phyloP scores from a whole-genome alignment of 2,329 filamentous ascomycete genomes.

The Claviceps citrina region DNA sequence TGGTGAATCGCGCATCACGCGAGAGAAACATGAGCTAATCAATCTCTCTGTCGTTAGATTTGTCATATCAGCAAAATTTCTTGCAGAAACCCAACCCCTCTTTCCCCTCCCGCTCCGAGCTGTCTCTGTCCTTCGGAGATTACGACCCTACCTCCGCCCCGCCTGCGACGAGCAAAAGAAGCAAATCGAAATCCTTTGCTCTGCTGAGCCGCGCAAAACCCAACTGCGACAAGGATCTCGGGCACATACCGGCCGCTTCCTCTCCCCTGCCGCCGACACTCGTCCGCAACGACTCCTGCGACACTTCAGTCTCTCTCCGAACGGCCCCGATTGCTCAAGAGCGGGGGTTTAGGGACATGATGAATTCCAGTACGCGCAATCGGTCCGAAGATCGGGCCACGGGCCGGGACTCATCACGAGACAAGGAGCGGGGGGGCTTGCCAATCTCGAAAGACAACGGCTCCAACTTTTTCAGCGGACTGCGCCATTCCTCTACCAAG shows the following conservation, averaged over 20 bases:
- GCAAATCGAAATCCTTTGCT: slow-evolving; percentile 40
- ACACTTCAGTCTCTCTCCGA: slow-evolving; percentile 28
- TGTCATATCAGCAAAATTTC: slow-evolving; percentile 16
- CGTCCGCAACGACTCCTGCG: slow-evolving; percentile 15
- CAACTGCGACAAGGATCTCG: slow-evolving; percentile 33
- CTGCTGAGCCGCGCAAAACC: slow-evolving; percentile 37
- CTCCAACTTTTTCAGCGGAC: slow-evolving; percentile 51
- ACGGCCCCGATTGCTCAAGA: slow-evolving; percentile 52
- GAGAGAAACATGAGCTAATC: background rate
- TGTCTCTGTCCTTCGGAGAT: slow-evolving; percentile 37
- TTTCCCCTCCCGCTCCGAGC: slow-evolving; percentile 34
- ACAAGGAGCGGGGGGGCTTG: slow-evolving; percentile 34
- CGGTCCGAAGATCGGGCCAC: slow-evolving; percentile 55
- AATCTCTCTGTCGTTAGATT: slow-evolving; percentile 9
- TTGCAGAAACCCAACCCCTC: slow-evolving; percentile 25
- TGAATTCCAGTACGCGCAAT: slow-evolving; percentile 49
- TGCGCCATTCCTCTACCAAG: slow-evolving; percentile 57
- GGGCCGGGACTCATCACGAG: slow-evolving; percentile 29
- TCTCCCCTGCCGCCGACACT: slow-evolving; percentile 10
- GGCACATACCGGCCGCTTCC: slow-evolving; percentile 23
- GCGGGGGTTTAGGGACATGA: slow-evolving; percentile 51
- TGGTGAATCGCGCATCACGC: background rate
- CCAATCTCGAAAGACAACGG: slow-evolving; percentile 46
- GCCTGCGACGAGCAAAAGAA: slow-evolving; percentile 26
- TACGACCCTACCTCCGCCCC: slow-evolving; percentile 23